Conservation (phyloP, 768 basidiomycete species). For the Leccinum boreale region DNA sequence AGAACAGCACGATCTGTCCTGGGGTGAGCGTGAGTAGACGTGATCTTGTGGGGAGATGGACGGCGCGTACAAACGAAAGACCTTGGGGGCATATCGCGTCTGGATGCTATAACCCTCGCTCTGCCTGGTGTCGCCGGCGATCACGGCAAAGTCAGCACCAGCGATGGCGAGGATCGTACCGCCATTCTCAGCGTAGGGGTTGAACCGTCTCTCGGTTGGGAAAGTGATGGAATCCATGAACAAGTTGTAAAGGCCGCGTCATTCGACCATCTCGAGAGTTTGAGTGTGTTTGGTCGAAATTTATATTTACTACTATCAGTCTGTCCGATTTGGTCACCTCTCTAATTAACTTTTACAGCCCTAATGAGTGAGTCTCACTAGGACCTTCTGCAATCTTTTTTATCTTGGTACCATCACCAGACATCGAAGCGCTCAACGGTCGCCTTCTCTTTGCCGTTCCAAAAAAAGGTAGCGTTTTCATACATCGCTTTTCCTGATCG, state of each 20-base stretch:
- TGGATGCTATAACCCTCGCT: conserved; percentile 98
- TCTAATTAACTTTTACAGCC: no score
- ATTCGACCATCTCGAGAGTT: neutral
- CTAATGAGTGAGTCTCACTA: conserved; percentile 23
- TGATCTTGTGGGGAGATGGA: neutral
- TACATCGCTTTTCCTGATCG: neutral
- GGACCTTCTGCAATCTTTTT: neutral
- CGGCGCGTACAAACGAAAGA: conserved; percentile 78
- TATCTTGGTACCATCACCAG: conserved; percentile 26
- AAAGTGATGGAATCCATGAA: conserved; percentile 18
- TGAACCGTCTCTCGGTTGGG: conserved; percentile 64
- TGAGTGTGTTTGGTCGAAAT: neutral
- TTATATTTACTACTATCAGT: no score
- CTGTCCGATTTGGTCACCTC: no score
- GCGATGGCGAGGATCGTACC: conserved; percentile 97
- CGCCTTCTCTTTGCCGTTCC: conserved; percentile 93
- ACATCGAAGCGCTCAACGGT: conserved; percentile 78
- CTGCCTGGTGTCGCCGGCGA: conserved; percentile 96
- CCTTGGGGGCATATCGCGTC: conserved; percentile 94
- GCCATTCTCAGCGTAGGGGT: conserved; percentile 91
- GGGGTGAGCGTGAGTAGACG: conserved; percentile 4
- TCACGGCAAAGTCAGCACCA: conserved; percentile 88
- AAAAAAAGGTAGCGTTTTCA: conserved; percentile 76
- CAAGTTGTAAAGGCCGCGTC: neutral
- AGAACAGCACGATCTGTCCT: conserved; percentile 92